Conservation (phyloP, 2,329 filamentous ascomycete genomes). For the Teratosphaeria viscida region DNA sequence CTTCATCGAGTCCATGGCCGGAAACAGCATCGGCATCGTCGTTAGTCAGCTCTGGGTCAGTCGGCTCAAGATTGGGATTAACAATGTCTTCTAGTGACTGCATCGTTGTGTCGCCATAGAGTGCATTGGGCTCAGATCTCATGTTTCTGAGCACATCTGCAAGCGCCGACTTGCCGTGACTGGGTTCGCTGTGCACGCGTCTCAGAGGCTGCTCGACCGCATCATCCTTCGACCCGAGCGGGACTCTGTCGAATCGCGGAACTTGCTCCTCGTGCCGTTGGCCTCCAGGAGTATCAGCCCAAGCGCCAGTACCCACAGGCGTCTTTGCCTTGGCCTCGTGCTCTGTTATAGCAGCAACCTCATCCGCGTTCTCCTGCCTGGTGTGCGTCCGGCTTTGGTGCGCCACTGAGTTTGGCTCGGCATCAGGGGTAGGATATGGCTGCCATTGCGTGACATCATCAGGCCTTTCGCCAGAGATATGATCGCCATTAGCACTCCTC, state of each 20-base stretch:
- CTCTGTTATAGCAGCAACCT: background rate
- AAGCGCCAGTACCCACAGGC: constrained; percentile 37
- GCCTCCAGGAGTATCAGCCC: constrained; percentile 35
- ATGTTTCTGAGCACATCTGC: constrained; percentile 32
- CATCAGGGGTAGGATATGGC: background rate
- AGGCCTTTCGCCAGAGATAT: background rate
- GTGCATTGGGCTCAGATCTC: constrained; percentile 17
- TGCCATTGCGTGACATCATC: background rate
- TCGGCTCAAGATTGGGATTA: constrained; percentile 16
- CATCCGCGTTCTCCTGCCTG: background rate
- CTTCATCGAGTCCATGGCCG: background rate
- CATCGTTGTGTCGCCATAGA: constrained; percentile 37
- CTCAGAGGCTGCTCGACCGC: background rate
- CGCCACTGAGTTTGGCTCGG: background rate
- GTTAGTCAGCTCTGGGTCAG: constrained; percentile 13
- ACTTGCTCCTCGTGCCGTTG: too few species aligned
- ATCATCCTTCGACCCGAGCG: background rate
- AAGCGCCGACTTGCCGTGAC: constrained; percentile 23
- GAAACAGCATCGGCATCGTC: constrained; percentile 6
- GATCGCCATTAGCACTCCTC: constrained; percentile 2
- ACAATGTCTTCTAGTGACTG: constrained; percentile 38
- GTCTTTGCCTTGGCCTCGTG: constrained; percentile 25
- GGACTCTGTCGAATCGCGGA: background rate
- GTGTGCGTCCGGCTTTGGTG: background rate
- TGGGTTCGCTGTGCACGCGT: constrained; percentile 8